Conservation (phyloP, 306 rosid genomes). For the Acacia crassicarpa region DNA sequence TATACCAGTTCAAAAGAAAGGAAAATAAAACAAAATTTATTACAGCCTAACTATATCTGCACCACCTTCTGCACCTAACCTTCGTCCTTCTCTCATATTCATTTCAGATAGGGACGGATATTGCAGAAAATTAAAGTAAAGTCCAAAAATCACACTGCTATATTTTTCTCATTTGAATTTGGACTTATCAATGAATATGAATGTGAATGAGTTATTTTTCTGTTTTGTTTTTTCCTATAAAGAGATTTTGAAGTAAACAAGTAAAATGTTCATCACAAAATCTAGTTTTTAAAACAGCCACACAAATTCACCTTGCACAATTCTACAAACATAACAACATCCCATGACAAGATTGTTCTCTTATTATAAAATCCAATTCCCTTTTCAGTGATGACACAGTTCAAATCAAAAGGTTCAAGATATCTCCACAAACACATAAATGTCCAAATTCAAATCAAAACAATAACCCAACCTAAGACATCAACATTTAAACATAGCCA, state of each 20-base stretch:
- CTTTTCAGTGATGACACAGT: neutral
- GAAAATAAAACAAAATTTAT: no score
- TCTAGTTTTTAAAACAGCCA: neutral
- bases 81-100: neutral
- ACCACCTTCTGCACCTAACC: neutral
- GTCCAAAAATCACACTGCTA: neutral
- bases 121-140: neutral
- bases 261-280: neutral
- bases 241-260: neutral
- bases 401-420: neutral
- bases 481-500: neutral
- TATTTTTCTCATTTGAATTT: neutral
- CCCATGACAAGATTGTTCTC: neutral
- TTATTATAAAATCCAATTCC: neutral
- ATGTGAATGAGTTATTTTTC: neutral
- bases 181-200: neutral
- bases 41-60: neutral
- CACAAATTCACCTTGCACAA: neutral
- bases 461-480: neutral
- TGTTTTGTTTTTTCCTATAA: neutral
- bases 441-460: neutral
- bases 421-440: neutral
- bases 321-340: neutral
- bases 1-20: no score
- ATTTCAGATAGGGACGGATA: neutral